phyloP scores from a whole-genome alignment of 2,329 filamentous ascomycete genomes.

The Fusarium sp. region DNA sequence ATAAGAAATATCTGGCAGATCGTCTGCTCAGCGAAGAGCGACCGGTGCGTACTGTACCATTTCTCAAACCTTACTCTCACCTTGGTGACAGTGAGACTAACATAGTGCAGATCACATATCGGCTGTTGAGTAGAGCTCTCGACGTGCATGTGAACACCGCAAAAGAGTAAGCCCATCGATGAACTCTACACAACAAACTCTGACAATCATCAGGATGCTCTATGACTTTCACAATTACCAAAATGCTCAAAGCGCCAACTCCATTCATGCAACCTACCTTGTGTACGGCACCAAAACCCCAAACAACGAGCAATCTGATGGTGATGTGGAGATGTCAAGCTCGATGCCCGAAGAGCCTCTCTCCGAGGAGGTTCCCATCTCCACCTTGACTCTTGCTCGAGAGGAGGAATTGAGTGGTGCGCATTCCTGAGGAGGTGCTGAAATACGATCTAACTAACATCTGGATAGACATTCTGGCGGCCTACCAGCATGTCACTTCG shows the following conservation, averaged over 20 bases:
- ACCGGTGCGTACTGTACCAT: constrained; percentile 68
- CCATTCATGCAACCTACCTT: constrained; percentile 93
- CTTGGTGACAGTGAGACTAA: constrained; percentile 23
- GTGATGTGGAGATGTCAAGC: constrained; percentile 79
- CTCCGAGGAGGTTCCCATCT: constrained; percentile 67
- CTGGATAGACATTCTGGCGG: constrained; percentile 71
- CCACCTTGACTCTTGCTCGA: constrained; percentile 75
- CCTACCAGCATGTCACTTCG: constrained; percentile 80
- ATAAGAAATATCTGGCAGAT: constrained; percentile 80
- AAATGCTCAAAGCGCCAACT: constrained; percentile 83
- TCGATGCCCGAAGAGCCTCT: constrained; percentile 70
- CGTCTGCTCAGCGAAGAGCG: constrained; percentile 83
- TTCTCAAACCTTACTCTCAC: constrained; percentile 1
- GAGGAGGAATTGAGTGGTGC: constrained; percentile 80
- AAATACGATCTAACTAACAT: constrained; percentile 21
- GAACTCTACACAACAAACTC: constrained; percentile 24
- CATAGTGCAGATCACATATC: constrained; percentile 82
- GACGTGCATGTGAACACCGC: constrained; percentile 89
- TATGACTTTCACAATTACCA: constrained; percentile 88
- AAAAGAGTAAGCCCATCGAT: constrained; percentile 77
- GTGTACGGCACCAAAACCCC: constrained; percentile 77
- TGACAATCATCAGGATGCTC: constrained; percentile 76
- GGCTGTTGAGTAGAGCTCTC: constrained; percentile 84
- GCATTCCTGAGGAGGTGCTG: background rate
- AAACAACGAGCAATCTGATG: constrained; percentile 62